phyloP scores from a whole-genome alignment of 768 basidiomycete species.

The Candolleomyces aberdarensis region DNA sequence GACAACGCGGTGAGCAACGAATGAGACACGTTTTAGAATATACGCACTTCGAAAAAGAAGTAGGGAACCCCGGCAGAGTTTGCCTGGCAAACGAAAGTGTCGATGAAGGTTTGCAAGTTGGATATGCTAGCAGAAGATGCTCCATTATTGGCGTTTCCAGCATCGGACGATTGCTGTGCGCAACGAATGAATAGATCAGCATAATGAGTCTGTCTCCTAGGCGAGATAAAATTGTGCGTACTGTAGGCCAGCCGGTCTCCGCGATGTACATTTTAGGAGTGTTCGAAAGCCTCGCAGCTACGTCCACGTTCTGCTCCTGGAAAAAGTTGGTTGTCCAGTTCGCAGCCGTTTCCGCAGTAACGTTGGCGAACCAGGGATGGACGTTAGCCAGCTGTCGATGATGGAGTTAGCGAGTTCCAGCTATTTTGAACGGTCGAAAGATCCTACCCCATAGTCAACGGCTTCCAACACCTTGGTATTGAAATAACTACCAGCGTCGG shows the following conservation, averaged over 20 bases:
- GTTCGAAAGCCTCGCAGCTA: slow-evolving; percentile 60
- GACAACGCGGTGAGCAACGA: slow-evolving; percentile 9
- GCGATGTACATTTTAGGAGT: slow-evolving; percentile 86
- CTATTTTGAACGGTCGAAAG: neutral
- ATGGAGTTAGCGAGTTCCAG: neutral
- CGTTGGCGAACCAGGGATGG: slow-evolving; percentile 92
- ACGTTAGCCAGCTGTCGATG: slow-evolving; percentile 75
- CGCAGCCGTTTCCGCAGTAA: slow-evolving; percentile 62
- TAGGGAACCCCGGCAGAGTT: slow-evolving; percentile 80
- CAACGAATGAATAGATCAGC: neutral
- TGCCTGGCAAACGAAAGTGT: slow-evolving; percentile 86
- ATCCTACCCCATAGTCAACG: slow-evolving; percentile 68
- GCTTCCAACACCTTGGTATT: slow-evolving; percentile 61
- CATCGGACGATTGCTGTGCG: slow-evolving; percentile 55
- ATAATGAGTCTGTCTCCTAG: too few relatives aligned
- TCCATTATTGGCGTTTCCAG: slow-evolving; percentile 60
- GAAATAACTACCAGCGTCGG: slow-evolving; percentile 87
- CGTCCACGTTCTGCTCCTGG: slow-evolving; percentile 54
- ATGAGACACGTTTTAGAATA: neutral
- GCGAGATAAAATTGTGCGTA: slow-evolving; percentile 22
- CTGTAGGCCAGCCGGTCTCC: slow-evolving; percentile 81
- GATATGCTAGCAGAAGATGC: slow-evolving; percentile 56
- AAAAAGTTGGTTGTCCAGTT: slow-evolving; percentile 85
- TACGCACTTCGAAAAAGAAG: slow-evolving; percentile 78
- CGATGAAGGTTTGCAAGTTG: slow-evolving; percentile 78